Conservation (phyloP, 495 filamentous ascomycete genomes). For the Parmelia sp. region DNA sequence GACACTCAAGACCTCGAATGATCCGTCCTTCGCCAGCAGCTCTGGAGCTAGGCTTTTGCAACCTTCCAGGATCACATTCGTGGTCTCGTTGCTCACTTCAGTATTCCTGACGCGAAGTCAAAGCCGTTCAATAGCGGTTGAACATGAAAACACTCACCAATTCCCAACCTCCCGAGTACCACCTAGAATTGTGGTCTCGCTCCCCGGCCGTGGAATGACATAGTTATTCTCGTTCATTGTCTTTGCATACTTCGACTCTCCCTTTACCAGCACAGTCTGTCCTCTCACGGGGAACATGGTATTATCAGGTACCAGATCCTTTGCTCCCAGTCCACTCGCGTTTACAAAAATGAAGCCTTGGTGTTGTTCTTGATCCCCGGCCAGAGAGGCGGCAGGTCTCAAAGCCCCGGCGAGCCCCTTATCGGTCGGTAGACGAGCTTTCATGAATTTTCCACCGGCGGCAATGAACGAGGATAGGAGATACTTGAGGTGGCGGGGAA, state of each 20-base stretch:
- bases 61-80: slow-evolving; percentile 30
- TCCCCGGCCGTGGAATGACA: slow-evolving; percentile 34
- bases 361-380: neutral
- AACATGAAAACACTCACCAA: slow-evolving; percentile 25
- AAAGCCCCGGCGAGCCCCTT: neutral
- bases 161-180: slow-evolving; percentile 33
- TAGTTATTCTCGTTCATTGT: slow-evolving; percentile 8
- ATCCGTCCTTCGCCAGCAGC: slow-evolving; percentile 30
- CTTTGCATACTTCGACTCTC: slow-evolving; percentile 14
- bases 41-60: slow-evolving; percentile 33
- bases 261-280: slow-evolving; percentile 21
- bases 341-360: slow-evolving; percentile 40
- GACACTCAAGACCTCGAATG: slow-evolving; percentile 36
- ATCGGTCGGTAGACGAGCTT: slow-evolving; percentile 10
- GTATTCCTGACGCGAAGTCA: slow-evolving; percentile 15
- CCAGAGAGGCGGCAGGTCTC: neutral
- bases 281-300: slow-evolving; percentile 42
- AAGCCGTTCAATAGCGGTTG: slow-evolving; percentile 2
- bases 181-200: slow-evolving; percentile 34
- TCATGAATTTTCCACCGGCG: slow-evolving; percentile 24
- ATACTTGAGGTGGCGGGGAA: slow-evolving; percentile 29
- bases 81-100: slow-evolving; percentile 29
- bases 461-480: slow-evolving; percentile 20
- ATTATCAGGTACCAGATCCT: slow-evolving; percentile 34
- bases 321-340: slow-evolving; percentile 38